Evolutionary conservation across 768 basidiomycete genomes (phyloP), one percentile per base, ranked within the genome.

Genomic region (Cyclocybe aegerita): DNA sequence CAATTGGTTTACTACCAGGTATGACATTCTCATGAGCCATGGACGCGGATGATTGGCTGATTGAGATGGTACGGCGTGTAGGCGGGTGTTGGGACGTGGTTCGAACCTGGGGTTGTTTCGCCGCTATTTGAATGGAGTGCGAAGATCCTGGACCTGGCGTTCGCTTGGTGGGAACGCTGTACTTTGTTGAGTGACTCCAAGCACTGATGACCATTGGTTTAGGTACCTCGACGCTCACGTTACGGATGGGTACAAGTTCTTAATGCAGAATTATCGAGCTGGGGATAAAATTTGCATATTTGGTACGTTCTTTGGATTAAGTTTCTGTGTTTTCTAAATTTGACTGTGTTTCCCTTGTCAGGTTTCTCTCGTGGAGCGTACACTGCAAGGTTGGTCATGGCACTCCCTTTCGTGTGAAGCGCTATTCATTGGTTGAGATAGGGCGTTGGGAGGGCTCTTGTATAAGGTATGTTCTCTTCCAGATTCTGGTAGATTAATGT

Each of bases 251-350:
- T 93, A 92, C 65, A 72, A 69, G 53, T 92, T 85, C 64, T 68
- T 92, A 46, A 90, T 92, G 90, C 76, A 86, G 53, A 90, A 86
- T 58, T 90, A 86, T 61, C 72, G 70, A n/a, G 58, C 68, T 0
- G 90, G 89, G 1, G 88, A 90, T 62, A 88, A 77, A 63, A 79
- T 91, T 31, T 89, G 83, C 59, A 65, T 90, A 15, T 89, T 90
- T 50, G 88, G 86, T 83, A 48, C 17, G 70, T 59, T 35, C 33
- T 60, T 52, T 52, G 43, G 15, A 17, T 23, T 17, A 10, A 30
- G 30, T 11, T 17, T 8, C 10, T 35, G 23, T 12, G 17, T 46
- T 3, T 42, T 39, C 31, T 37, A 9, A 17, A 32, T n/a, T n/a
- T 15, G 36, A 14, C 33, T 23, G 4, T 23, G 23, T 5, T 23